Percentiles rank a stretch among this genome's conserved stretches.
Conservation (phyloP, 2,329 filamentous ascomycete species). For the Colletotrichum ledebouriae region DNA sequence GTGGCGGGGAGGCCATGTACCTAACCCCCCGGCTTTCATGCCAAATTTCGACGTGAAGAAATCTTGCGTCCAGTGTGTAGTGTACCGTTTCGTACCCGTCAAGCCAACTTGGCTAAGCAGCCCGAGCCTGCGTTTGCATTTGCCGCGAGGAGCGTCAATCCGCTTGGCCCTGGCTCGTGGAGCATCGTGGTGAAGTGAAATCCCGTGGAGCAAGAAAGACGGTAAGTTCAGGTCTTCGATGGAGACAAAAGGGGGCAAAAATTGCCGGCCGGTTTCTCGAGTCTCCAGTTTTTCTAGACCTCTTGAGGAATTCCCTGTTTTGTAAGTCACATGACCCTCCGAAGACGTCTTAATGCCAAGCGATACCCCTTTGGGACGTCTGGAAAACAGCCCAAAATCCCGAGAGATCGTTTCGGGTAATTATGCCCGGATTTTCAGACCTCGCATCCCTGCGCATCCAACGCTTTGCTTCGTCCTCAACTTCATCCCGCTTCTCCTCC, state of each 20-base stretch:
- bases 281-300: neutral
- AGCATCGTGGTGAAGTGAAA: conserved; percentile 30
- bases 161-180: conserved; percentile 23
- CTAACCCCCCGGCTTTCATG: neutral
- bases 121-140: conserved; percentile 30
- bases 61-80: no score
- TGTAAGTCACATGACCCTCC: neutral
- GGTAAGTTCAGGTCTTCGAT: conserved; percentile 38
- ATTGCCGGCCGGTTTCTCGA: neutral
- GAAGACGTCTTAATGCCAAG: no score
- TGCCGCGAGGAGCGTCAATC: conserved; percentile 10
- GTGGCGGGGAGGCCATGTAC: conserved; percentile 26
- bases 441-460: conserved; percentile 23
- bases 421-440: neutral
- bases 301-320: neutral
- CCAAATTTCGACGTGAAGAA: conserved; percentile 2
- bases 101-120: conserved; percentile 37
- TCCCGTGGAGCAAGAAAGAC: conserved; percentile 36
- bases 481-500: conserved; percentile 27
- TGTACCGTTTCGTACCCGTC: neutral
- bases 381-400: neutral
- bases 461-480: conserved; percentile 27
- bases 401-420: neutral
- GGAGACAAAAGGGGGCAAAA: conserved; percentile 18
- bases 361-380: neutral